Evolutionary conservation across 345 rosid genomes (phyloP).

Genomic region (Fremontodendron californicum): DNA sequence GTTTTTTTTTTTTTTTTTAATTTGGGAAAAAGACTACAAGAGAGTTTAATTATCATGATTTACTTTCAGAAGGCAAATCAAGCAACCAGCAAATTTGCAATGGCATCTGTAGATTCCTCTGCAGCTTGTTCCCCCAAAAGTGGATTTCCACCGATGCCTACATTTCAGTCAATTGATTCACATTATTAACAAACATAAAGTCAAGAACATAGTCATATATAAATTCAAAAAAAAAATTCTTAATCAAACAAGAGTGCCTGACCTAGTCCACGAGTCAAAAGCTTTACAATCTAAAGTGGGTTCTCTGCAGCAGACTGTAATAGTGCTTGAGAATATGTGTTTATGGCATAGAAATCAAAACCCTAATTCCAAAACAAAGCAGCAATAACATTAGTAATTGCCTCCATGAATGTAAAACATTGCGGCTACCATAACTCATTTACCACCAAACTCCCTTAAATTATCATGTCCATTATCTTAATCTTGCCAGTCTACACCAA

Average conservation of each 20-base stretch:
- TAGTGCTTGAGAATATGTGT: slow-evolving; percentile 91
- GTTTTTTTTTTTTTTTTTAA: too few species aligned
- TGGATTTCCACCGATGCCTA: slow-evolving; percentile 96
- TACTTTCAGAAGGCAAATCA: too few species aligned
- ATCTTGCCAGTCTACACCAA: neutral
- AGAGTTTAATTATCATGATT: too few species aligned
- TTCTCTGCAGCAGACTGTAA: slow-evolving; percentile 74
- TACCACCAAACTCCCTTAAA: neutral
- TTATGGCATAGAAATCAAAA: slow-evolving; percentile 87
- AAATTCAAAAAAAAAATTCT: neutral
- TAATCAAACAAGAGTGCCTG: slow-evolving; percentile 18
- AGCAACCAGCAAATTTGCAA: too few species aligned
- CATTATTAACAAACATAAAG: neutral
- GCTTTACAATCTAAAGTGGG: slow-evolving; percentile 93
- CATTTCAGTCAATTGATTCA: slow-evolving; percentile 12
- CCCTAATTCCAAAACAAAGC: slow-evolving; percentile 40
- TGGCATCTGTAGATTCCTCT: slow-evolving; percentile 86
- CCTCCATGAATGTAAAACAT: neutral
- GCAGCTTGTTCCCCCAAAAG: slow-evolving; percentile 93
- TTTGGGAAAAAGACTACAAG: too few species aligned
- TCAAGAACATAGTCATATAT: neutral
- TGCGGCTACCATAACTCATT: neutral
- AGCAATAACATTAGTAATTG: neutral
- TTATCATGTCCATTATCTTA: neutral
- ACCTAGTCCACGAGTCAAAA: slow-evolving; percentile 95